Percentiles rank a stretch among this genome's conserved stretches.
Conservation (phyloP, 2,329 filamentous ascomycete species). For the Arthrobotrys entomopaga region DNA sequence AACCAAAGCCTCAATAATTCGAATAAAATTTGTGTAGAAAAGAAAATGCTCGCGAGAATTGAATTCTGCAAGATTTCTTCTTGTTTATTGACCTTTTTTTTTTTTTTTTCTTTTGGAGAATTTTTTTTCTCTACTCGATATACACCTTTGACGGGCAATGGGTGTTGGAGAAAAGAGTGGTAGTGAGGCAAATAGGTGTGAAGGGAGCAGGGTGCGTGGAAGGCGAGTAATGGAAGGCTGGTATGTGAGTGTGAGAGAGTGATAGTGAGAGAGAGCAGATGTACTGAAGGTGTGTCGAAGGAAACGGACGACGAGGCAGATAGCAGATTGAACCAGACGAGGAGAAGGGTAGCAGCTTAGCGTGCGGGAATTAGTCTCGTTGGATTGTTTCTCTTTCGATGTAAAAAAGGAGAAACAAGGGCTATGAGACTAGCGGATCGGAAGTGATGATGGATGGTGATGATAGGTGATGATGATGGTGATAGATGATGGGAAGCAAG, state of each 20-base stretch:
- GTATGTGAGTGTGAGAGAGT: conserved; percentile 2
- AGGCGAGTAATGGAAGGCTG: conserved; percentile 6
- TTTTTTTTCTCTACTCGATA: conserved; percentile 53
- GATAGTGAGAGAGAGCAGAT: background rate
- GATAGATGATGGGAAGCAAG: conserved; percentile 51
- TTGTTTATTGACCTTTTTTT: conserved; percentile 36
- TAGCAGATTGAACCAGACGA: conserved; percentile 38
- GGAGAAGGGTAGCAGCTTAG: no score
- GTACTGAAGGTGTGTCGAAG: conserved; percentile 36
- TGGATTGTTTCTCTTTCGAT: no score
- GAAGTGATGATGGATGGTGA: conserved; percentile 4
- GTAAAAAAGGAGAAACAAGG: no score
- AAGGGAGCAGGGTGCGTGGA: background rate
- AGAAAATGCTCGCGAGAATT: conserved; percentile 35
- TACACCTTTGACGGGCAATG: conserved; percentile 56
- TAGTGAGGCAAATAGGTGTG: conserved; percentile 28
- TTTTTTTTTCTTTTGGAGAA: background rate
- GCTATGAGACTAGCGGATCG: no score
- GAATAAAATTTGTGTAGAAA: conserved; percentile 3
- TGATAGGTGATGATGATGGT: conserved; percentile 30
- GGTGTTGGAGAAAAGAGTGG: conserved; percentile 55
- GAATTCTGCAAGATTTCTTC: conserved; percentile 24
- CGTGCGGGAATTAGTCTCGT: no score
- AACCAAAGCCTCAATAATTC: conserved; percentile 35
- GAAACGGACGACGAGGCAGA: conserved; percentile 7